Evolutionary conservation across 441 rosid genomes (phyloP), one percentile per base, ranked within the genome.

Genomic region (Isatis lusitanica): DNA sequence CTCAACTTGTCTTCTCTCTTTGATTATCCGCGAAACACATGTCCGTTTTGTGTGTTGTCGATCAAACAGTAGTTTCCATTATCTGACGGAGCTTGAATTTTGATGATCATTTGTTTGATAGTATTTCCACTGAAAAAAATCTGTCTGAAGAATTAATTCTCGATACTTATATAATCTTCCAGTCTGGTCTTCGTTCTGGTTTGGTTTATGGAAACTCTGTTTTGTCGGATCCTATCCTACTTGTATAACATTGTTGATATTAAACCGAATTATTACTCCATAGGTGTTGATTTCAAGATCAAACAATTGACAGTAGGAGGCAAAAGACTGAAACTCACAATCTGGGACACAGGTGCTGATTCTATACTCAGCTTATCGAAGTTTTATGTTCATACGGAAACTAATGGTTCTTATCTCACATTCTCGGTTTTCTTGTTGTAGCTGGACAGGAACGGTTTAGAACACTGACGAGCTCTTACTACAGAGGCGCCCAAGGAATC

Each of bases 201-300:
- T 63, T 74, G 28, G 31, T 35, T 4, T 40, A 3, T n/a, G 9
- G 63, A 7, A 31, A 21, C 7, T 35, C 4, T 42, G 51, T 61
- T 68, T 75, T 68, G 65, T 62, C 53, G 21, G 70, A 42, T 72
- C 63, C 16, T 5, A 42, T 72, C 63, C 16, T 5, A 52, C 46
- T 39, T 42, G 69, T 18, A 42, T 31, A 10, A 57, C 31, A n/a
- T 35, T 71, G 64, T 66, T 59, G 58, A 8, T 57, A 52, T 40
- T 5, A 36, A 7, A 36, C 40, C 3, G 58, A 11, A 42, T 7
- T 15, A 3, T 44, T 26, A 38, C 52, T 50, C 7, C 39, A 51
- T 80, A 92, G 98, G 98, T 73, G 95, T 92, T 74, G 96, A 92
- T 83, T 89, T 92, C 78, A 92, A 92, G 87, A 90, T 92, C 87